Conservation (phyloP, 1,284 basidiomycete genomes). For the Ceratobasidium sp. region DNA sequence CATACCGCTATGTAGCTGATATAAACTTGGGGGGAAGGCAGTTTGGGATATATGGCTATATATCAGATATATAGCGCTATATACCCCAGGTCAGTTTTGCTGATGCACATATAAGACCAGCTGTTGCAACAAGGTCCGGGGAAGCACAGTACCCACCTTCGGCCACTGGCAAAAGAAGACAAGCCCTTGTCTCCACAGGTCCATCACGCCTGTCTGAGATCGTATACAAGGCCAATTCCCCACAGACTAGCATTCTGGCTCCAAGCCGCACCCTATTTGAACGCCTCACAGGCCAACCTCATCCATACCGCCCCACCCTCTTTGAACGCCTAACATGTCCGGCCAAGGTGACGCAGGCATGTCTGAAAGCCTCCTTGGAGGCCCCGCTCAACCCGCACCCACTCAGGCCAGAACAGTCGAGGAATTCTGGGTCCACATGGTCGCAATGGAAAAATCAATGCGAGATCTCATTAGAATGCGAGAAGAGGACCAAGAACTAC, state of each 20-base stretch:
- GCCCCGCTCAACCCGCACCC: background rate
- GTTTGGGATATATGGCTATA: too few relatives aligned
- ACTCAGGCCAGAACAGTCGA: background rate
- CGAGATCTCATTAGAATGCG: background rate
- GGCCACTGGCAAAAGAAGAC: background rate
- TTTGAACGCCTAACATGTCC: conserved; percentile 4
- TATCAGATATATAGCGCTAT: too few relatives aligned
- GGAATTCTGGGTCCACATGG: background rate
- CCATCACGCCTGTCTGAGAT: conserved; percentile 5
- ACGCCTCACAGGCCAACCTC: background rate
- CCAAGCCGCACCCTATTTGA: background rate
- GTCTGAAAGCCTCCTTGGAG: background rate
- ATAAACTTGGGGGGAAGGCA: too few relatives aligned
- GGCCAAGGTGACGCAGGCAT: background rate
- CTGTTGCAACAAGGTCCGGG: too few relatives aligned
- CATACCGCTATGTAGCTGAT: too few relatives aligned
- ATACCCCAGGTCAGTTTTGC: too few relatives aligned
- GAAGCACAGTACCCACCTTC: too few relatives aligned
- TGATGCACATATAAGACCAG: background rate
- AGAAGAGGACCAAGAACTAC: background rate
- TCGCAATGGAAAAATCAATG: background rate
- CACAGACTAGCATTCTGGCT: background rate
- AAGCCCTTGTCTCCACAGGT: conserved; percentile 8
- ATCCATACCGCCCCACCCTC: background rate
- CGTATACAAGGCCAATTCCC: background rate